Conservation (phyloP, 306 rosid species). For the Acacia acuminata region DNA sequence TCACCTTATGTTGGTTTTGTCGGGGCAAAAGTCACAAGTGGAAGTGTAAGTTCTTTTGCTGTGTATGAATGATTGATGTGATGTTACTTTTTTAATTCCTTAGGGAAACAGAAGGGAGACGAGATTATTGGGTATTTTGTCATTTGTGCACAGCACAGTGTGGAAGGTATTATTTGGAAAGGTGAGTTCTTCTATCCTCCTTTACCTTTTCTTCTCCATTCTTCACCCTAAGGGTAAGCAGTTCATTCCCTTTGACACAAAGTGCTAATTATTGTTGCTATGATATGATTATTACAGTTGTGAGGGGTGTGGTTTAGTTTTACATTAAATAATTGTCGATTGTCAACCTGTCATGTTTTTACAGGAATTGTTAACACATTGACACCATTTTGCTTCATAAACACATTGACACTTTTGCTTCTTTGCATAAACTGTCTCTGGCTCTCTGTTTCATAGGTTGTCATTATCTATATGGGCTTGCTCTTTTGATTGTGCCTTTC, state of each 20-base stretch:
- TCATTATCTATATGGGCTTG: not conserved
- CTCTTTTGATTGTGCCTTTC: constrained; percentile 11
- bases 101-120: constrained; percentile 99
- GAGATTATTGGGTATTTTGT: constrained; percentile 80
- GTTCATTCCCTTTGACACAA: not conserved
- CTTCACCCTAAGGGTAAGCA: not conserved
- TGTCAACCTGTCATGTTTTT: not conserved
- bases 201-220: not conserved
- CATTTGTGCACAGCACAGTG: constrained; percentile 96
- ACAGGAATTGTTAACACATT: constrained; percentile 5
- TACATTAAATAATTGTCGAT: not conserved
- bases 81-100: constrained; percentile 31
- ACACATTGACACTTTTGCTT: not conserved
- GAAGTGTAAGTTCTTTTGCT: constrained; percentile 7
- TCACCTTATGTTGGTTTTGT: not conserved
- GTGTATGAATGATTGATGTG: constrained; percentile 14
- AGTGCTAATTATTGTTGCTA: not conserved
- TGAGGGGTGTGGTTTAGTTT: not conserved
- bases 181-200: constrained; percentile 46
- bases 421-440: not conserved
- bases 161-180: constrained; percentile 98
- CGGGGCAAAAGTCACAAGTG: constrained; percentile 22
- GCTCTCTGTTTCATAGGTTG: not conserved
- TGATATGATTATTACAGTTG: not conserved
- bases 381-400: not conserved